Conservation (phyloP, 2,329 filamentous ascomycete species). For the Diplodia seriata region DNA sequence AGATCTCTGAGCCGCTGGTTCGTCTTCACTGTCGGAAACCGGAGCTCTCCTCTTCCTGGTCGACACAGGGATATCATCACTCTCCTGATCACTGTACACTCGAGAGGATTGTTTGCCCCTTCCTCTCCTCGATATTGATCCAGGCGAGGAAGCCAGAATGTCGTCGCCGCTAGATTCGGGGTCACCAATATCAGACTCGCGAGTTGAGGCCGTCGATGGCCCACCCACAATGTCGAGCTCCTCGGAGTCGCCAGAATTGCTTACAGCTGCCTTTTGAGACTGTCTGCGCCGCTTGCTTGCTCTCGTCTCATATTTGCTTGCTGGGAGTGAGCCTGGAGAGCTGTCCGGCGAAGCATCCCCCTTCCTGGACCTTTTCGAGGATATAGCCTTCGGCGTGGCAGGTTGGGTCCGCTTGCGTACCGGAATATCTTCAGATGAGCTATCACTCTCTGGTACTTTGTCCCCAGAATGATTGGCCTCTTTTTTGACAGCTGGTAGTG, state of each 20-base stretch:
- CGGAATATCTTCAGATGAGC: constrained; percentile 28
- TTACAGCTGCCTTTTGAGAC: neutral
- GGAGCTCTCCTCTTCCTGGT: constrained; percentile 31
- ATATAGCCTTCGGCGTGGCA: neutral
- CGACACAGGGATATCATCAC: constrained; percentile 29
- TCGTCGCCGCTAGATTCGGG: constrained; percentile 32
- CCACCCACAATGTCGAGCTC: neutral
- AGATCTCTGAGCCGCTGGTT: constrained; percentile 30
- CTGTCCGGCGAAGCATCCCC: neutral
- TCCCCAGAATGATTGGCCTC: neutral
- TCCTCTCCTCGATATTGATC: neutral
- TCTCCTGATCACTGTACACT: constrained; percentile 32
- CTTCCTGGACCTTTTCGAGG: neutral
- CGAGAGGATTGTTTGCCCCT: neutral
- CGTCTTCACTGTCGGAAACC: constrained; percentile 38
- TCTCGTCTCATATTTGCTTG: constrained; percentile 1
- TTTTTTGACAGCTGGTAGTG: neutral
- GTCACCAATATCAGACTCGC: constrained; percentile 21
- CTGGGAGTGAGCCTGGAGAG: neutral
- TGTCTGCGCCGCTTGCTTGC: neutral
- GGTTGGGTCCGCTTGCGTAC: neutral
- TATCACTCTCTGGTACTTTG: constrained; percentile 24
- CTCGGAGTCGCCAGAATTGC: constrained; percentile 7
- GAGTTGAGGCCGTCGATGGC: neutral
- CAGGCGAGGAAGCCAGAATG: constrained; percentile 33